Evolutionary conservation across 345 rosid species (phyloP).

Genomic region (Fremontodendron californicum): DNA sequence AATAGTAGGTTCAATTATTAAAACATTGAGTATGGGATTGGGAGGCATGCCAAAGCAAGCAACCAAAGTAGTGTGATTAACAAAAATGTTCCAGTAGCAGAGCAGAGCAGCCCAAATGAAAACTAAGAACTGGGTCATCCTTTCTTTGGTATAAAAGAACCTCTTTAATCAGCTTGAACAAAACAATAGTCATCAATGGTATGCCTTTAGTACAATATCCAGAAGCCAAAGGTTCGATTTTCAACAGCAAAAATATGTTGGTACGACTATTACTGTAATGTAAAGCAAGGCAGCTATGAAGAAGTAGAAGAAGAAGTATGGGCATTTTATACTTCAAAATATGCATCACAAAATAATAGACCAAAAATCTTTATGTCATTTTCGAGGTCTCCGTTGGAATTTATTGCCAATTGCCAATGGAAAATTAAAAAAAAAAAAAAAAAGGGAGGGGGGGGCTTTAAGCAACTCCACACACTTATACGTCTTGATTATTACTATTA

Average conservation of each 20-base stretch:
- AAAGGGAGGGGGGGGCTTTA: too few relatives aligned
- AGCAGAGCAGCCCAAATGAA: too few relatives aligned
- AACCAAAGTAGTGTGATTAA: too few relatives aligned
- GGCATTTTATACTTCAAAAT: not conserved
- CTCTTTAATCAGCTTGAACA: not conserved
- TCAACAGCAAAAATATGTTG: not conserved
- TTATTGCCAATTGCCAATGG: not conserved
- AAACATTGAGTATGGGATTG: too few relatives aligned
- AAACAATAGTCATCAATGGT: not conserved
- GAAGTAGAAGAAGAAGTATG: not conserved
- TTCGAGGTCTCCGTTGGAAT: not conserved
- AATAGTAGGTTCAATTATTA: too few relatives aligned
- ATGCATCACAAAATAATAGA: too few relatives aligned
- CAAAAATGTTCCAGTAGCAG: too few relatives aligned
- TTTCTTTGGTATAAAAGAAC: not conserved
- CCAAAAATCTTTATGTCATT: too few relatives aligned
- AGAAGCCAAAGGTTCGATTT: not conserved
- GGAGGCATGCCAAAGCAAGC: too few relatives aligned
- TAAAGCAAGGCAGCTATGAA: not conserved
- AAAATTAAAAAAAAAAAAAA: not conserved
- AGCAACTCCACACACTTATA: not conserved
- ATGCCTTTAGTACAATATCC: too few relatives aligned
- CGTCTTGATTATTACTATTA: not conserved
- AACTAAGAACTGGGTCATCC: too few relatives aligned
- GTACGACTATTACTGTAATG: not conserved